Base-by-base conservation (phyloP, 208 protist species). In the Tritrichomonas foetus region DNA sequence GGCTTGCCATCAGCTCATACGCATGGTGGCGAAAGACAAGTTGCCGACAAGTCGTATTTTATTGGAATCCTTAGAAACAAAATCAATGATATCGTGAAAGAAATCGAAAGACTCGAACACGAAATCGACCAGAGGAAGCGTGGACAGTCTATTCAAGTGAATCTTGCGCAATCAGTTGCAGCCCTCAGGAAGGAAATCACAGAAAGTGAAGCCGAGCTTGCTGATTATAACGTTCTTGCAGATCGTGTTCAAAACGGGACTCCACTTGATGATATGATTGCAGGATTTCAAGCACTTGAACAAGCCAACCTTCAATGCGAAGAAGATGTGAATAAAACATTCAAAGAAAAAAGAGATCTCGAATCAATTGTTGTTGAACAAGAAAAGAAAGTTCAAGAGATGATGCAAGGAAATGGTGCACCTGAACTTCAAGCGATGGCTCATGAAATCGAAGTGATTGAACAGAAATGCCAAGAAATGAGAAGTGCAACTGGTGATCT, bases 311-410 rank as follows among this genome's bases (percentile, higher is more conserved):
- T 20, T 22, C 74, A 82, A 50, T 41, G 47, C 33, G 74, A 82
- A 82, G 41, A 82, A 20, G 74, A 82, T 20, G 74, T 36, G 25
- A 36, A 82, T 53, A 0, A 20, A n/a, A 33, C 50, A 8, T 82
- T 47, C 41, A 33, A 41, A 14, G 74, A 82, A 30, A 36, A 36
- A 36, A 47, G 41, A 82, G 41, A 82, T 82, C 33, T 82, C 74
- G 74, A 82, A 82, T 49, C 74, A 20, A 82, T 82, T 82, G 74
- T 82, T n/a, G 50, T 41, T n/a, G 74, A 82, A n/a, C 74, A 82
- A 53, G 74, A 82, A 41, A 82, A 82, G 1, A 33, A 82, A 53
- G 30, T 82, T 41, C 74, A 82, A 36, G 74, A 47, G 50, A 50
- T 82, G 41, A 50, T 82, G 33, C 9, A 36, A 14, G 74, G 74